Evolutionary conservation across 1,284 basidiomycete genomes (phyloP).

Genomic region (Cryptococcus floricola): DNA sequence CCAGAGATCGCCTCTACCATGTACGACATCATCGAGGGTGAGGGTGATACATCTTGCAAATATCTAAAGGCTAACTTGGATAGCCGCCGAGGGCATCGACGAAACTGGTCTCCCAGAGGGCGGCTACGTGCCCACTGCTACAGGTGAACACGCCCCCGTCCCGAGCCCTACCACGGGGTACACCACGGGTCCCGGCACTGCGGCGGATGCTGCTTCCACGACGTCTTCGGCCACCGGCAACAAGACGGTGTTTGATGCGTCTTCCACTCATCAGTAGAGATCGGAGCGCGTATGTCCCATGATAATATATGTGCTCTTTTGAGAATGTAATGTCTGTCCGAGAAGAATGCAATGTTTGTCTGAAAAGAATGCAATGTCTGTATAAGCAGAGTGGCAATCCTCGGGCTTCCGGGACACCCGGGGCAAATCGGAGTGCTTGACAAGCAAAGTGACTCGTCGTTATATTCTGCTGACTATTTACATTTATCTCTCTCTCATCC

Average conservation of each 20-base stretch:
- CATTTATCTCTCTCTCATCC: neutral
- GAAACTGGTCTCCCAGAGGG: conserved; percentile 68
- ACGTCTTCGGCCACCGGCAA: conserved; percentile 2
- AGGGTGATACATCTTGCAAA: conserved; percentile 4
- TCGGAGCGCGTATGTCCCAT: too few relatives aligned
- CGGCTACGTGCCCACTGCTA: conserved; percentile 70
- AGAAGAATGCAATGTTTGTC: neutral
- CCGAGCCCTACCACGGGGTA: conserved; percentile 20
- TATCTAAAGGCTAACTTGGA: conserved; percentile 54
- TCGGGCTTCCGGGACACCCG: too few relatives aligned
- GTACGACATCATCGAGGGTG: conserved; percentile 86
- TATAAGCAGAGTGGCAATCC: too few relatives aligned
- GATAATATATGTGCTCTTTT: too few relatives aligned
- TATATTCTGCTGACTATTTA: neutral
- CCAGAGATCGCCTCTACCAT: conserved; percentile 90
- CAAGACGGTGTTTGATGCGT: conserved; percentile 31
- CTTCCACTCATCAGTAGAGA: neutral
- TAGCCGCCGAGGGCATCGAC: conserved; percentile 53
- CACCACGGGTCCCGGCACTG: conserved; percentile 1
- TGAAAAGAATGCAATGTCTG: neutral
- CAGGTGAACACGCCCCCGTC: conserved; percentile 60
- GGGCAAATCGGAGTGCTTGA: too few relatives aligned
- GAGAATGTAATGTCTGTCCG: neutral
- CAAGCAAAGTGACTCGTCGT: too few relatives aligned
- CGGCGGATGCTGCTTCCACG: neutral